These are phyloP conservation scores for Debaryomyces singareniensis DNA, from an alignment of 1,139 yeast genomes.

Conservation along the genomic window DNA sequence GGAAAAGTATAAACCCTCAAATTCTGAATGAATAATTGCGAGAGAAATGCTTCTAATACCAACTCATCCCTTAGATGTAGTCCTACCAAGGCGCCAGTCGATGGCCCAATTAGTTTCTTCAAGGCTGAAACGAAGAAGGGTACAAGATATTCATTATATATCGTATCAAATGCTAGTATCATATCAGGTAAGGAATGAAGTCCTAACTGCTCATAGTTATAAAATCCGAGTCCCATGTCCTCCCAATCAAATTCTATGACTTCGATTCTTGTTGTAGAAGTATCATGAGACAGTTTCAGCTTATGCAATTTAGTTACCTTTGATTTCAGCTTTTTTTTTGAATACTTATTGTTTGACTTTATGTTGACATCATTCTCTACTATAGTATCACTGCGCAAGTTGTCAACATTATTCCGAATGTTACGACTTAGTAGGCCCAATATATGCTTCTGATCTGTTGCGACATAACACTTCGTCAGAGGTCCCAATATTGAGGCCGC, in stretches of 20 bases:
- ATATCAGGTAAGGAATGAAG: slow-evolving; percentile 27
- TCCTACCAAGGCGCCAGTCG: slow-evolving; percentile 38
- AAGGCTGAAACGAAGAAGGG: slow-evolving; percentile 44
- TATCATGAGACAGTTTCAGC: too few species aligned
- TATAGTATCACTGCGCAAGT: not conserved
- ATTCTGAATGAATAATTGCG: slow-evolving; percentile 11
- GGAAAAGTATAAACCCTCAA: slow-evolving; percentile 22
- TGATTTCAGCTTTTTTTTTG: not conserved
- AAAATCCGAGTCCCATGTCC: slow-evolving; percentile 25
- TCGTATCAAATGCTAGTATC: slow-evolving; percentile 62
- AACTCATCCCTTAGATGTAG: slow-evolving; percentile 54
- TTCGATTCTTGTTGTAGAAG: slow-evolving; percentile 27
- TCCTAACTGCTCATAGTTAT: slow-evolving; percentile 12
- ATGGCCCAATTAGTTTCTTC: slow-evolving; percentile 20
- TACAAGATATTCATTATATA: slow-evolving; percentile 60
- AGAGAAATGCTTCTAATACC: slow-evolving; percentile 44
- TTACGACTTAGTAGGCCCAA: slow-evolving; percentile 46
- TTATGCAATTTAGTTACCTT: not conserved
- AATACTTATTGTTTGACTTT: too few species aligned
- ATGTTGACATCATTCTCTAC: too few species aligned
- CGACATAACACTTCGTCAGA: slow-evolving; percentile 32
- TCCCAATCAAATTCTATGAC: slow-evolving; percentile 67
- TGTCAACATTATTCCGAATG: slow-evolving; percentile 13
- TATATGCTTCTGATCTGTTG: slow-evolving; percentile 59
- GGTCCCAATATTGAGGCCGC: slow-evolving; percentile 42